Evolutionary conservation across 2,329 filamentous ascomycete species (phyloP).

Genomic region (Chalaropsis ovoidea): DNA sequence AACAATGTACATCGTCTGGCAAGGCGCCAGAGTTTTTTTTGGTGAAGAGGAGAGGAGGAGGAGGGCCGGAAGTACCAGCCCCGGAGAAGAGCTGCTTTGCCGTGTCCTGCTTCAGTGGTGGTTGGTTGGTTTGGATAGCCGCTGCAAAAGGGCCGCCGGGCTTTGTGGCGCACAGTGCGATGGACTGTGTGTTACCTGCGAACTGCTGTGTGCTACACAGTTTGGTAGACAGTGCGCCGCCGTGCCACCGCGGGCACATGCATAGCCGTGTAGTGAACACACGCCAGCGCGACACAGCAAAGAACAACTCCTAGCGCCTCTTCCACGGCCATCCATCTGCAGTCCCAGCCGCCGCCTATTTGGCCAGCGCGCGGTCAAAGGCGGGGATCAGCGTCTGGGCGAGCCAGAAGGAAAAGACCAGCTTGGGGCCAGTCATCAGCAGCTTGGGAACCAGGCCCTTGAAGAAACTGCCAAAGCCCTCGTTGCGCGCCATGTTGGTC

Average conservation of each 20-base stretch:
- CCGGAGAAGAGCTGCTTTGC: background rate
- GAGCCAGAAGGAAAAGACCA: constrained; percentile 99
- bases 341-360: constrained; percentile 27
- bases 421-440: constrained; percentile 96
- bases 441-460: constrained; percentile 96
- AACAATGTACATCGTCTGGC: constrained; percentile 17
- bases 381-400: constrained; percentile 95
- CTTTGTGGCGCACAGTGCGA: background rate
- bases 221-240: background rate
- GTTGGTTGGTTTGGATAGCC: background rate
- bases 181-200: background rate
- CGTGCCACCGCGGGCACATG: background rate
- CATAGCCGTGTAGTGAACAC: background rate
- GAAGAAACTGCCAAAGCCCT: constrained; percentile 83
- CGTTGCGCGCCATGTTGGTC: constrained; percentile 83
- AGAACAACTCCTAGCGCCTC: too few relatives aligned
- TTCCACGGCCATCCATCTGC: too few relatives aligned
- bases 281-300: background rate
- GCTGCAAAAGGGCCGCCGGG: background rate
- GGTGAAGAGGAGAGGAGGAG: background rate
- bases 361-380: constrained; percentile 51
- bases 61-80: too few relatives aligned
- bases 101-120: background rate
- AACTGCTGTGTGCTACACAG: background rate
- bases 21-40: constrained; percentile 6